A percentile compares a stretch with the other conserved stretches of the same genome.
Evolutionary conservation across 169 alveolate genomes (phyloP).

Genomic region (Pseudocohnilembus persalinus): DNA sequence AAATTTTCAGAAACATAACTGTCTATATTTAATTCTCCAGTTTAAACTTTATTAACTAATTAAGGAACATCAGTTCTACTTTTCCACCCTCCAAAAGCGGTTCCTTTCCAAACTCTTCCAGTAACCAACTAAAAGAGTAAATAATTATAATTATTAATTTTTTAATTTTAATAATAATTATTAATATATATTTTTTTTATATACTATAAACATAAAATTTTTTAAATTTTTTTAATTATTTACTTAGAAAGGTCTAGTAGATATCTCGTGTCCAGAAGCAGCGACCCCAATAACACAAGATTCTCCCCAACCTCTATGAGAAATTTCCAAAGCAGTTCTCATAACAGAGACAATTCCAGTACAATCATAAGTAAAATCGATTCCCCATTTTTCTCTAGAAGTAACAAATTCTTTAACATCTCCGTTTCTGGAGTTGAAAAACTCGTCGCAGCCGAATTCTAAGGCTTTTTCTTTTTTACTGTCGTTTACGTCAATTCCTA

Average conservation of each 20-base stretch:
- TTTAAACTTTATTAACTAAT: constrained; percentile 70
- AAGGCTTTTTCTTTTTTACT: constrained; percentile 66
- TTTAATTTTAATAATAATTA: no score
- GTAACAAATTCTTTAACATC: constrained; percentile 34
- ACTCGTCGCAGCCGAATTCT: constrained; percentile 74
- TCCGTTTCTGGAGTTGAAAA: constrained; percentile 53
- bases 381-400: constrained; percentile 66
- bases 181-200: no score
- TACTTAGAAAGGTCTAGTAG: constrained; percentile 88
- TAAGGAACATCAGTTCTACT: constrained; percentile 81
- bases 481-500: constrained; percentile 71
- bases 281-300: constrained; percentile 63
- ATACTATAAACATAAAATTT: no score
- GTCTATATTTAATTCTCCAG: constrained; percentile 71
- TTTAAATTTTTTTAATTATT: no score
- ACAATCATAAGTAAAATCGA: constrained; percentile 87
- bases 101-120: constrained; percentile 90
- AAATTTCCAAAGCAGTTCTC: constrained; percentile 77
- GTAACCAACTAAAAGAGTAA: no score
- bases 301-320: constrained; percentile 75
- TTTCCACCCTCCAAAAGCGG: constrained; percentile 88
- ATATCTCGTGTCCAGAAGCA: constrained; percentile 80
- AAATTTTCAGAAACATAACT: constrained; percentile 74
- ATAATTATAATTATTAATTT: no score
- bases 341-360: constrained; percentile 81